Evolutionary conservation across 2,329 filamentous ascomycete genomes (phyloP).

Genomic region (Trichophyton mentagrophytes): DNA sequence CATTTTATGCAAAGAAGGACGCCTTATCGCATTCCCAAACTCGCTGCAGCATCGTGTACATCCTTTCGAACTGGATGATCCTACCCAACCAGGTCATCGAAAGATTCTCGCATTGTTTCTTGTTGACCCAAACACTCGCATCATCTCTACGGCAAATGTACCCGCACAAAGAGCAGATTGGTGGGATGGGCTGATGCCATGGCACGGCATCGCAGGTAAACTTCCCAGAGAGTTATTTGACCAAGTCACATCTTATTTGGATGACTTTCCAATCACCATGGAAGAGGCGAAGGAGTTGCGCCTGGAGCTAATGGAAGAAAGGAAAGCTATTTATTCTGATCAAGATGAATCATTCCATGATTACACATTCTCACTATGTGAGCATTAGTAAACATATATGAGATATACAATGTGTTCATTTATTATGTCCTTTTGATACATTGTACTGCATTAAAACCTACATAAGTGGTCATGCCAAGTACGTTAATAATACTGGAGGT

Average conservation of each 20-base stretch:
- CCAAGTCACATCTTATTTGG: slow-evolving; percentile 5
- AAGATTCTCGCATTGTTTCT: slow-evolving; percentile 14
- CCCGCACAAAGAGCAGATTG: slow-evolving; percentile 11
- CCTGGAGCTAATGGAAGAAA: slow-evolving; percentile 13
- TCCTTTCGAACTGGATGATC: slow-evolving; percentile 10
- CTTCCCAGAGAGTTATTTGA: slow-evolving; percentile 9
- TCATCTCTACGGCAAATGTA: slow-evolving; percentile 13
- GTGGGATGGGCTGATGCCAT: slow-evolving; percentile 9
- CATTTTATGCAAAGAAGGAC: slow-evolving; percentile 12
- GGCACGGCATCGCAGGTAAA: not conserved
- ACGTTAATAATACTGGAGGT: too few species aligned
- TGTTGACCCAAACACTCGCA: slow-evolving; percentile 12
- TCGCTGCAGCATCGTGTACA: slow-evolving; percentile 12
- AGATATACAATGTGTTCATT: too few species aligned
- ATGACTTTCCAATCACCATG: slow-evolving; percentile 7
- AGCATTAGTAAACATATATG: slow-evolving; percentile 7
- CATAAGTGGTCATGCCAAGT: too few species aligned
- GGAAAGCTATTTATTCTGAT: slow-evolving; percentile 4
- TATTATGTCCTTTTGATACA: too few species aligned
- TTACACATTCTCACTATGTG: slow-evolving; percentile 9
- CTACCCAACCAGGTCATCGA: slow-evolving; percentile 12
- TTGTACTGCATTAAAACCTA: too few species aligned
- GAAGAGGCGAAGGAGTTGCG: slow-evolving; percentile 11
- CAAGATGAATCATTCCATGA: not conserved
- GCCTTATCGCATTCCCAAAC: slow-evolving; percentile 16